Percentiles rank a stretch among this genome's conserved stretches.
phyloP scores from a whole-genome alignment of 78 protist genomes.

The Dictyostelium purpureum region DNA sequence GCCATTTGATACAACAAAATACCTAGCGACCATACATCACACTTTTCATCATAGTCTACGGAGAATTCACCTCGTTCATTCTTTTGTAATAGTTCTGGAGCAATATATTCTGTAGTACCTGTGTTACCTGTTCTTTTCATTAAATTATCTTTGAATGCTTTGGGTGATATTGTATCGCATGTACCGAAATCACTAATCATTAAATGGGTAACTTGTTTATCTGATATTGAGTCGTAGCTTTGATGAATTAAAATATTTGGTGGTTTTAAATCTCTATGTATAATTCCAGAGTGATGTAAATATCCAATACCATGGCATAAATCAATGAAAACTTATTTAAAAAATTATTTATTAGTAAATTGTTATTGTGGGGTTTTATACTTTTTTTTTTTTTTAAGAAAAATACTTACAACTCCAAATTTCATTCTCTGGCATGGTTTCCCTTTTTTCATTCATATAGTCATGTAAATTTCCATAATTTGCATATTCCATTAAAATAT shows the following conservation, averaged over 20 bases:
- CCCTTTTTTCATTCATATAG: conserved; percentile 42
- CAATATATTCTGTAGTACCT: conserved; percentile 82
- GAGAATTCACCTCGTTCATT: conserved; percentile 29
- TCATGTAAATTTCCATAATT: conserved; percentile 83
- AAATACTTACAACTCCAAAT: conserved; percentile 79
- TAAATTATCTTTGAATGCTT: background rate
- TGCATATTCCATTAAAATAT: conserved; percentile 85
- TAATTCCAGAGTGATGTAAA: conserved; percentile 74
- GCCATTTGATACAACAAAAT: conserved; percentile 74
- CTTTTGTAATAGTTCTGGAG: conserved; percentile 74
- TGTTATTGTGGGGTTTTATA: background rate
- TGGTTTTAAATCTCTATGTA: conserved; percentile 80
- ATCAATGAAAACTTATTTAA: conserved; percentile 71
- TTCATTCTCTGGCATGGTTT: conserved; percentile 52
- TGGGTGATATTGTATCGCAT: conserved; percentile 34
- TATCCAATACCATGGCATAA: conserved; percentile 80
- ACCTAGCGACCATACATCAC: conserved; percentile 85
- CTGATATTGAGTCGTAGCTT: conserved; percentile 48
- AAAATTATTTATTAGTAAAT: background rate
- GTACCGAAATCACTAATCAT: conserved; percentile 87
- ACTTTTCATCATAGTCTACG: conserved; percentile 24
- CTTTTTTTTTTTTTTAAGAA: background rate
- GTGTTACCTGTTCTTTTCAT: conserved; percentile 82
- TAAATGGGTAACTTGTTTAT: conserved; percentile 54
- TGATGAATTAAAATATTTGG: conserved; percentile 74